Percentiles rank a stretch among this genome's conserved stretches.
phyloP scores from a whole-genome alignment of 164 flowering plant genomes.

The Akebia trifoliata region DNA sequence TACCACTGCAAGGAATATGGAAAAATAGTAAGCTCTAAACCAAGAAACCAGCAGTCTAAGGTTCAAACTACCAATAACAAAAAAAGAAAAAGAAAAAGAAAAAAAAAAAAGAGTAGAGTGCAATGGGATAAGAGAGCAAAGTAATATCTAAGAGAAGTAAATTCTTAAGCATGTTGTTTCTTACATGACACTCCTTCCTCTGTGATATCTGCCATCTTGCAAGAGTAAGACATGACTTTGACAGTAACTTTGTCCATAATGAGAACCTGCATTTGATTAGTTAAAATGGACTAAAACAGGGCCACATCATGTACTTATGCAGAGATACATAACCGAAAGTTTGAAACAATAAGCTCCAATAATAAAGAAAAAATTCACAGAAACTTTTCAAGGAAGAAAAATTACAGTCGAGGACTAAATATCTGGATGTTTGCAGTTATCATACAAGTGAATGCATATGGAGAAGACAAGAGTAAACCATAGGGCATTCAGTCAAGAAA shows the following conservation, averaged over 20 bases:
- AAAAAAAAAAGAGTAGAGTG: background rate
- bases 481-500: too few relatives aligned
- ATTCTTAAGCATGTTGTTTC: constrained; percentile 17
- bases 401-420: too few relatives aligned
- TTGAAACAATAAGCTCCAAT: too few relatives aligned
- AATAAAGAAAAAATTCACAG: too few relatives aligned
- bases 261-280: constrained; percentile 56
- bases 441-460: too few relatives aligned
- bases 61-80: background rate
- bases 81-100: background rate
- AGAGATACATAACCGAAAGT: too few relatives aligned
- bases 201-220: constrained; percentile 98
- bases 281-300: constrained; percentile 3
- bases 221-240: constrained; percentile 84
- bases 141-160: background rate
- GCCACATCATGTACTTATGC: too few relatives aligned
- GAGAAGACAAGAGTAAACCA: too few relatives aligned
- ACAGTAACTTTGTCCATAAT: constrained; percentile 97
- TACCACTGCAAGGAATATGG: constrained; percentile 68
- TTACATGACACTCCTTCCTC: constrained; percentile 96
- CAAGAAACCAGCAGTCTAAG: background rate
- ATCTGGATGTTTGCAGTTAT: too few relatives aligned
- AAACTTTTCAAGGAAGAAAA: too few relatives aligned
- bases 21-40: background rate
- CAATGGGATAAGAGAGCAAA: background rate